phyloP scores from a whole-genome alignment of 208 protist species.

The Porcisia deanei region DNA sequence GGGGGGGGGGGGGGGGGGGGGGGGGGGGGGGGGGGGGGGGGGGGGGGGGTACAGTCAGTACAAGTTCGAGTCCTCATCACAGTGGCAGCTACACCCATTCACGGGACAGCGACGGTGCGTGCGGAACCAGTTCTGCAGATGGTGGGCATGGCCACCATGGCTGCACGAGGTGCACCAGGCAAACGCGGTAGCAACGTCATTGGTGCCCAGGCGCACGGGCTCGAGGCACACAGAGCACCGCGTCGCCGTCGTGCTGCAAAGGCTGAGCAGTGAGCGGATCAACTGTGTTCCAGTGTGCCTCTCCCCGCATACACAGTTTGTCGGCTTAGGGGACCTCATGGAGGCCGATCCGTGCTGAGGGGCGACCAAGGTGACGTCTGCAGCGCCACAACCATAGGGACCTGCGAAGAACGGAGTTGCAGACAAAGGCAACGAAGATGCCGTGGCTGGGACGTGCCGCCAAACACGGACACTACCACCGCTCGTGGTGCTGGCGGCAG shows the following conservation, averaged over 20 bases:
- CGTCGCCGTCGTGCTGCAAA: constrained; percentile 24
- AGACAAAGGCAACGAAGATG: not conserved
- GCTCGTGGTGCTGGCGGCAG: not conserved
- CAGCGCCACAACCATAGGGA: not conserved
- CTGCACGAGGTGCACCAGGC: constrained; percentile 81
- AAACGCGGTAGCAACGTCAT: constrained; percentile 35
- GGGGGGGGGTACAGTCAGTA: constrained; percentile 21
- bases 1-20: no score
- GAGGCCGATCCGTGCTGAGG: not conserved
- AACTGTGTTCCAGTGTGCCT: constrained; percentile 33
- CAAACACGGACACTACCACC: not conserved
- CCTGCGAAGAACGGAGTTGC: not conserved
- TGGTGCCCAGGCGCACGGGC: constrained; percentile 29
- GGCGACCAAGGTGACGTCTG: not conserved
- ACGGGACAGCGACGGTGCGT: constrained; percentile 73
- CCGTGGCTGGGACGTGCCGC: not conserved
- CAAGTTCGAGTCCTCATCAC: constrained; percentile 51
- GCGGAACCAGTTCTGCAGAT: constrained; percentile 82
- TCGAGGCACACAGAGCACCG: constrained; percentile 67
- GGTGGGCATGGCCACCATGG: constrained; percentile 83
- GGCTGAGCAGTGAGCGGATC: constrained; percentile 25
- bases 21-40: no score
- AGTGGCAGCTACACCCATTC: constrained; percentile 76
- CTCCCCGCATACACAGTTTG: constrained; percentile 33
- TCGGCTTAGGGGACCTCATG: constrained; percentile 1